Conservation (phyloP, 192 early-diverging fungal genomes). For the Neocallimastix lanati region DNA sequence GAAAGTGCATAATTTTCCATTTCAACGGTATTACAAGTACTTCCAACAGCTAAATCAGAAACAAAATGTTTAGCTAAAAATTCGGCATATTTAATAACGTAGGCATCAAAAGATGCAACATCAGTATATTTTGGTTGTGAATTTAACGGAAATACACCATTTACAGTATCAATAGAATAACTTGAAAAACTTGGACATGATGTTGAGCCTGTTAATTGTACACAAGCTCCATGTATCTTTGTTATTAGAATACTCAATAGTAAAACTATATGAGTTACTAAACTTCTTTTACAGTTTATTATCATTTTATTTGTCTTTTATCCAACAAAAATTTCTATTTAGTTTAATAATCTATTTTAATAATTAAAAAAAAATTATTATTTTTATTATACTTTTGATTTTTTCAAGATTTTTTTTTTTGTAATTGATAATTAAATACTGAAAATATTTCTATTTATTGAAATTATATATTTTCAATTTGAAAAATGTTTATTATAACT, state of each 20-base stretch:
- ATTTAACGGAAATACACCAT: neutral
- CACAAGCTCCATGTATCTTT: neutral
- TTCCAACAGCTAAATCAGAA: neutral
- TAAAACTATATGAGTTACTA: neutral
- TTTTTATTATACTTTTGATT: too few relatives aligned
- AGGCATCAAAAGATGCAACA: neutral
- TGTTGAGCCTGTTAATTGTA: neutral
- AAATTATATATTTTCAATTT: too few relatives aligned
- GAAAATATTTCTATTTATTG: too few relatives aligned
- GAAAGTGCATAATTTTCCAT: neutral
- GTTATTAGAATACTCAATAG: neutral
- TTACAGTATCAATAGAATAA: neutral
- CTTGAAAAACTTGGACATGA: neutral
- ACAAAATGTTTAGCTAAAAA: neutral
- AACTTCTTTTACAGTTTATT: too few relatives aligned
- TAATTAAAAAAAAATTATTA: too few relatives aligned
- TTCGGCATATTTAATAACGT: neutral
- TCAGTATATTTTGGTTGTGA: neutral
- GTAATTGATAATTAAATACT: too few relatives aligned
- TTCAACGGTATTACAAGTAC: neutral
- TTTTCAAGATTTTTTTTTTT: too few relatives aligned
- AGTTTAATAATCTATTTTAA: too few relatives aligned
- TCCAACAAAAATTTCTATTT: neutral
- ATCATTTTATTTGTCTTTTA: too few relatives aligned
- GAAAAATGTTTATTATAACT: too few relatives aligned